Evolutionary conservation across 192 early-diverging fungal genomes (phyloP), one percentile per base, ranked within the genome.

Genomic region (Neocallimastix lanati): DNA sequence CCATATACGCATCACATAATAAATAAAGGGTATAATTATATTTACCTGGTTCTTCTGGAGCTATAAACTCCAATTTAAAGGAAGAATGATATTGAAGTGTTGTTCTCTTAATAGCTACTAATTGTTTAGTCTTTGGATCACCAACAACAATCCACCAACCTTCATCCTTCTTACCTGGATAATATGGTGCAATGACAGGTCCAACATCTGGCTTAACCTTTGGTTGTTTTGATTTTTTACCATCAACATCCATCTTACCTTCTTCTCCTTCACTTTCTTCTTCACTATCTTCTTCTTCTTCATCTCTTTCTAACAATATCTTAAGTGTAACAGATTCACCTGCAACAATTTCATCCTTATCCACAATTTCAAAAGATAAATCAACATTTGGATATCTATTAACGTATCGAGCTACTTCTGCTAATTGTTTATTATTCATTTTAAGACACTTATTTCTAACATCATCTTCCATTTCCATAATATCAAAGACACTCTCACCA

Each of bases 131-230:
- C 21, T 86, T 81, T 15, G 91, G 84, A 30, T 97, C 94, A 28
- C 93, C 96, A 40, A 99, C 82, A 12, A 99, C 94, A 79, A 98
- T 84, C 98, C 98, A 99, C 98, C 98, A 99, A 18, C 92, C 92
- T 84, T 99, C 98, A 77, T 93, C 91, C 84, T 96, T 94, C 84
- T 89, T 84, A 27, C 85, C 84, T 13, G 98, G 96, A 88, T 93
- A 99, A 87, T 91, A 96, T 11, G 96, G 96, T 35, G 98, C 96
- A 78, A 94, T 87, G 9, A 96, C 97, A 12, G 91, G 92, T 0
- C 94, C 94, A 29, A 96, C 83, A 28, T 85, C 85, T 4, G 38
- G 81, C n/a, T 76, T 33, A 67, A n/a, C 25, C 25, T 50, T 50
- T 50, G 40, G 16, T 50, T 50, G 16, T 50, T 67, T 67, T n/a